Percentiles rank a stretch among this genome's conserved stretches.
Conservation (phyloP, 495 filamentous ascomycete species). For the Penicillium argentinense region DNA sequence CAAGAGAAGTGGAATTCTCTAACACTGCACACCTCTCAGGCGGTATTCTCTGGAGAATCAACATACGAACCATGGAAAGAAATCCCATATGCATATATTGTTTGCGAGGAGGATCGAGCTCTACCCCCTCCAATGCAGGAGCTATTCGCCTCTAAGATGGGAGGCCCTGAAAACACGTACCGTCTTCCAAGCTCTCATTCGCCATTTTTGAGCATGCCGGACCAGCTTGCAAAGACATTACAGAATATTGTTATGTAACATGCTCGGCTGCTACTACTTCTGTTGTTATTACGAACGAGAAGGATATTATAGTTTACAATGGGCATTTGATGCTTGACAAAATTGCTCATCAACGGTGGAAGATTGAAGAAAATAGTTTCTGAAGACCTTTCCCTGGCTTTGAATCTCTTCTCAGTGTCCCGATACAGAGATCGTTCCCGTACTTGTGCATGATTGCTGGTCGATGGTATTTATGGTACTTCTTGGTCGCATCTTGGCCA, state of each 20-base stretch:
- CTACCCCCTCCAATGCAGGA: conserved; percentile 33
- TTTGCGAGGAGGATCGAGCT: conserved; percentile 31
- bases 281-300: neutral
- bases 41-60: conserved; percentile 22
- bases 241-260: neutral
- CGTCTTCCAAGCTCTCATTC: conserved; percentile 27
- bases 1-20: conserved; percentile 18
- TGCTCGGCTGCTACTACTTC: neutral
- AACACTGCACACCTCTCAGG: conserved; percentile 19
- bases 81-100: conserved; percentile 32
- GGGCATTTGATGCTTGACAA: neutral
- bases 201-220: conserved; percentile 32
- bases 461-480: conserved; percentile 5
- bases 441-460: neutral
- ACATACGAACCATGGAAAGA: conserved; percentile 26
- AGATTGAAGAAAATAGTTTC: neutral
- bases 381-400: neutral
- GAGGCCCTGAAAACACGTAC: conserved; percentile 19
- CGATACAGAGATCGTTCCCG: neutral
- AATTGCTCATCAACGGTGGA: neutral
- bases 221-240: conserved; percentile 11
- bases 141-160: conserved; percentile 23
- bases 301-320: neutral
- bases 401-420: neutral
- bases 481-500: conserved; percentile 3